Percentiles rank a stretch among this genome's conserved stretches.
Evolutionary conservation across 1,284 basidiomycete genomes (phyloP).

Genomic region (Polyporus tsugae): DNA sequence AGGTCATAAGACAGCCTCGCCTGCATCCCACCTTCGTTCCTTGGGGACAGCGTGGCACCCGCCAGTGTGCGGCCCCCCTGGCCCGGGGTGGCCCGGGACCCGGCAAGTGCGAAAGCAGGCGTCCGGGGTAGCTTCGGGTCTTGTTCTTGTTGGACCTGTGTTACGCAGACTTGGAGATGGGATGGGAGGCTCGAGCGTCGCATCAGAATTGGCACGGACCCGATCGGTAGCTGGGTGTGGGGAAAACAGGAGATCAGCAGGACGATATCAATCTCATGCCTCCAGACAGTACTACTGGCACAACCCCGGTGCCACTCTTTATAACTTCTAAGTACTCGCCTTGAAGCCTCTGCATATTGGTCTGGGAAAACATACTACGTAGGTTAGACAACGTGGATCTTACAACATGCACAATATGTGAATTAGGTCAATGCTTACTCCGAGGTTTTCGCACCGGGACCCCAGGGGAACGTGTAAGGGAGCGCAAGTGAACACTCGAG

Average conservation of each 20-base stretch:
- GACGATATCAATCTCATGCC: no score
- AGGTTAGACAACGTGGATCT: neutral
- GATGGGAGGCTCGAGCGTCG: neutral
- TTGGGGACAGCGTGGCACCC: neutral
- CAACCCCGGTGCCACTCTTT: no score
- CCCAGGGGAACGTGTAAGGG: no score
- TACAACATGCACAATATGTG: neutral
- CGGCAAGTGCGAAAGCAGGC: neutral
- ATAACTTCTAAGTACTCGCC: no score
- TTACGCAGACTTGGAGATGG: neutral
- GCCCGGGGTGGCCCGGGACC: neutral
- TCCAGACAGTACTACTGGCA: no score
- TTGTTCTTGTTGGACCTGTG: neutral
- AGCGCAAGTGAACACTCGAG: no score
- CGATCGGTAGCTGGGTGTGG: neutral
- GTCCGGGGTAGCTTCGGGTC: neutral
- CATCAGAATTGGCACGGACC: neutral
- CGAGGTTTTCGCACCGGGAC: no score
- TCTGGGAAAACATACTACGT: neutral
- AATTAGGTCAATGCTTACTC: neutral
- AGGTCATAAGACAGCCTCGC: constrained; percentile 9
- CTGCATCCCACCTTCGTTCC: neutral
- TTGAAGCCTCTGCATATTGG: neutral
- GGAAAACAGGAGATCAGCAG: neutral
- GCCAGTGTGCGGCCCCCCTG: constrained; percentile 1